Conservation (phyloP, 2,329 filamentous ascomycete species). For the Clarireedia monteithiana region DNA sequence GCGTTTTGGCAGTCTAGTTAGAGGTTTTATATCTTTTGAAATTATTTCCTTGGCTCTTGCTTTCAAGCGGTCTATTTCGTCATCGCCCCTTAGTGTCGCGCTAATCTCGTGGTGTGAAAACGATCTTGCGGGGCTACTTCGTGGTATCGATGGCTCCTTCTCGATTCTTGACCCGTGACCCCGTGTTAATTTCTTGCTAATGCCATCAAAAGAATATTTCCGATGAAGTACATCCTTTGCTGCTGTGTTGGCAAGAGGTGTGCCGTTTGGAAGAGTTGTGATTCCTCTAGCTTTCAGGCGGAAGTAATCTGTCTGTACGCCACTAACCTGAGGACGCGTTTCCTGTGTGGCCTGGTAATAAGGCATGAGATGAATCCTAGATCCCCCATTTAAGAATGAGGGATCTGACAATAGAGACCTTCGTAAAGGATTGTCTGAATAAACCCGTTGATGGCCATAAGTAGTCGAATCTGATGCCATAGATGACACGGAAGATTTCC, state of each 20-base stretch:
- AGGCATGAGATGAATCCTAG: constrained; percentile 24
- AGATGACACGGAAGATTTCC: constrained; percentile 14
- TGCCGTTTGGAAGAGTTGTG: constrained; percentile 24
- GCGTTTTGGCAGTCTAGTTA: constrained; percentile 12
- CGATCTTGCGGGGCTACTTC: constrained; percentile 20
- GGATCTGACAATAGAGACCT: constrained; percentile 27
- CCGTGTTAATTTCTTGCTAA: constrained; percentile 15
- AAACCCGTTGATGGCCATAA: constrained; percentile 18
- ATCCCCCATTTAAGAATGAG: constrained; percentile 25
- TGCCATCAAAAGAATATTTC: constrained; percentile 23
- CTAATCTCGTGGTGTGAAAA: neutral
- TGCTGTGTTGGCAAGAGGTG: constrained; percentile 25
- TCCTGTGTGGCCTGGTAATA: constrained; percentile 20
- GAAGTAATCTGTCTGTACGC: constrained; percentile 31
- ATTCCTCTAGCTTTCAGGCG: constrained; percentile 30
- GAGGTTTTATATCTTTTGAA: constrained; percentile 11
- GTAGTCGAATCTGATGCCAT: constrained; percentile 12
- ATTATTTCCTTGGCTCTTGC: constrained; percentile 21
- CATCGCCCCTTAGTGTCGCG: constrained; percentile 9
- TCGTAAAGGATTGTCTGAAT: constrained; percentile 21
- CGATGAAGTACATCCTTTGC: constrained; percentile 19
- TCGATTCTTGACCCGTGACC: constrained; percentile 8
- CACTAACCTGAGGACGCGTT: constrained; percentile 22
- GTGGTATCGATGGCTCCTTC: constrained; percentile 9
- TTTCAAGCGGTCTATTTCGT: constrained; percentile 21